Conservation (phyloP, 2,329 filamentous ascomycete genomes). For the Colletotrichum kahawae region DNA sequence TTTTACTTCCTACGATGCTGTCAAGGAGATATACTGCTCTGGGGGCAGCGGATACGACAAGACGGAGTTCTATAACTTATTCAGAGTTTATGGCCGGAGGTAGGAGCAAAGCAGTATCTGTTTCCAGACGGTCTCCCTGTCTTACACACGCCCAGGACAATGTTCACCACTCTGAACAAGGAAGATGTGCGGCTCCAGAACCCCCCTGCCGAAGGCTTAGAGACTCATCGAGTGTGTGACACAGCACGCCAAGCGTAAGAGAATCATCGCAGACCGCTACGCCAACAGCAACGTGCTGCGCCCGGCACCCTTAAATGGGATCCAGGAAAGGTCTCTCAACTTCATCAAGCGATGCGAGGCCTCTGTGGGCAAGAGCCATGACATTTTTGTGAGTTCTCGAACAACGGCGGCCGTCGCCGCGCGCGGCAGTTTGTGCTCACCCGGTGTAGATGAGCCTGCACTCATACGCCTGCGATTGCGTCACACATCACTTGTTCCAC, state of each 20-base stretch:
- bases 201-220: not conserved
- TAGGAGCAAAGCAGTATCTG: slow-evolving; percentile 26
- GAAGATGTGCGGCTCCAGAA: slow-evolving; percentile 46
- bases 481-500: slow-evolving; percentile 73
- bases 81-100: slow-evolving; percentile 62
- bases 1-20: slow-evolving; percentile 58
- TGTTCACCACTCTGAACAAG: slow-evolving; percentile 65
- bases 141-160: slow-evolving; percentile 46
- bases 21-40: slow-evolving; percentile 68
- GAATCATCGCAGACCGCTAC: slow-evolving; percentile 69
- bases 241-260: slow-evolving; percentile 67
- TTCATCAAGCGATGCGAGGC: slow-evolving; percentile 60
- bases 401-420: not conserved
- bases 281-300: slow-evolving; percentile 71
- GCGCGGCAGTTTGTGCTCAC: not conserved
- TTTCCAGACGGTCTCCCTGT: not conserved
- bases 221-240: not conserved
- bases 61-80: slow-evolving; percentile 68
- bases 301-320: slow-evolving; percentile 57
- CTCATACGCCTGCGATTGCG: slow-evolving; percentile 72
- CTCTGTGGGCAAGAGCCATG: slow-evolving; percentile 50
- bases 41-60: slow-evolving; percentile 69
- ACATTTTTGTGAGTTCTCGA: slow-evolving; percentile 62
- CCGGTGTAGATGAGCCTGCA: slow-evolving; percentile 49
- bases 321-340: slow-evolving; percentile 58